These are phyloP conservation scores for Acacia crassicarpa DNA, from an alignment of 306 rosid genomes.

Conservation along the genomic window DNA sequence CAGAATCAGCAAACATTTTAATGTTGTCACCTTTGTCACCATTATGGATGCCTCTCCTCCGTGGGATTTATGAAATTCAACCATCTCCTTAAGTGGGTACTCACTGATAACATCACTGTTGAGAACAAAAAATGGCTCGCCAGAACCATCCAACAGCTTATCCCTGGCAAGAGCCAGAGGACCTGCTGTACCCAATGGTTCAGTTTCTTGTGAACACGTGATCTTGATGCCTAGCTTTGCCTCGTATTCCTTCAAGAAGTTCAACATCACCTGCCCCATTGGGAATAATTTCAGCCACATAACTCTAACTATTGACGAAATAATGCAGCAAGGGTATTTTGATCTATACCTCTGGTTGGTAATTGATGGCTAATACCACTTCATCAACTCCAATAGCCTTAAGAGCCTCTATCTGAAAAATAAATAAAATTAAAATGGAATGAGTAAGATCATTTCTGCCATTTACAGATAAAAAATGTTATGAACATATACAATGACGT, in stretches of 20 bases:
- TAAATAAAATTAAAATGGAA: conserved; percentile 29
- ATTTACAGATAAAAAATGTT: background rate
- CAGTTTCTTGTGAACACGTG: conserved; percentile 99
- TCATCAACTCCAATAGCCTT: conserved; percentile 90
- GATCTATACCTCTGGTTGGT: conserved; percentile 90
- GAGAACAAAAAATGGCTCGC: conserved; percentile 96
- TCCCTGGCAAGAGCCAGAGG: conserved; percentile 99
- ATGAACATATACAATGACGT: background rate
- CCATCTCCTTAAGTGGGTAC: conserved; percentile 91
- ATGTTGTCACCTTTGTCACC: conserved; percentile 86
- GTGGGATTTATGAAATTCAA: conserved; percentile 82
- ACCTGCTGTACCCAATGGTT: conserved; percentile 98
- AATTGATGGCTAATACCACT: conserved; percentile 97
- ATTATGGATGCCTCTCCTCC: conserved; percentile 99
- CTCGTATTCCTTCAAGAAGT: conserved; percentile 92
- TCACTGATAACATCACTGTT: conserved; percentile 99
- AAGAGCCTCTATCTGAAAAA: conserved; percentile 90
- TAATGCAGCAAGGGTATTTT: background rate
- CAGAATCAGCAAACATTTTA: background rate
- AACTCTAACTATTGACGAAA: conserved; percentile 28
- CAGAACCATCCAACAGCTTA: conserved; percentile 77
- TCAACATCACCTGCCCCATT: conserved; percentile 81
- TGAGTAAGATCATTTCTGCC: conserved; percentile 10
- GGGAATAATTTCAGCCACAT: conserved; percentile 26
- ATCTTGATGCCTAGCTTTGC: conserved; percentile 88